Base-by-base conservation (phyloP, 768 basidiomycete species). In the Kwoniella dendrophila region DNA sequence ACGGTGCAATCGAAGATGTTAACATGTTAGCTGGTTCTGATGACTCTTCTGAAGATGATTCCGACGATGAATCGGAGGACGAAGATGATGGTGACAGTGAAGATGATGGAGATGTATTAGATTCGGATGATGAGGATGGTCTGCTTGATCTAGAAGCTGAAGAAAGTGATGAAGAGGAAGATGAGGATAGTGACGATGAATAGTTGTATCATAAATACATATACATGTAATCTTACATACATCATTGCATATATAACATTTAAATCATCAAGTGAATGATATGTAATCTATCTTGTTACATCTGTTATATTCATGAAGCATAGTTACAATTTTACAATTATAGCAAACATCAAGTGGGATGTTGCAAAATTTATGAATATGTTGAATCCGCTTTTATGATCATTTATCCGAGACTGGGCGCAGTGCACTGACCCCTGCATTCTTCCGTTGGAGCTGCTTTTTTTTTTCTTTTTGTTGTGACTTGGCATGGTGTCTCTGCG, bases 11-110 rank as follows among this genome's bases (percentile, higher is more conserved):
- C n/a, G 76, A 78, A 56, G 74, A 78, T 58, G 63, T 78, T 34
- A 72, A 76, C 32, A 71, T 73, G 70, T 58, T 69, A 4, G 67
- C 47, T 48, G 59, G 50, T 8, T 44, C 43, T n/a, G 55, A 44
- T 7, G 58, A 50, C 4, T 29, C 52, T 4, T 58, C 58, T 30
- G 69, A 71, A 6, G 62, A 63, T 7, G 67, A 65, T 22, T 27
- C 43, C 16, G 59, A 51, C 16, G 58, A 55, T 20, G 45, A 49
- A 26, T 43, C 48, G 4, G 59, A 60, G 18, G 48, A 56, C 14
- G 56, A 51, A 30, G 58, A 54, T 6, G 86, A 83, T 68, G 86
- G 85, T 59, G 88, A 89, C 34, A 85, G 83, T 43, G 89, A 87
- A 11, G 90, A 90, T 70, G 76, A 66, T 52, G 64, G 62, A 29